Evolutionary conservation across 2,329 filamentous ascomycete species (phyloP).

Genomic region (Fusarium sublunatum): DNA sequence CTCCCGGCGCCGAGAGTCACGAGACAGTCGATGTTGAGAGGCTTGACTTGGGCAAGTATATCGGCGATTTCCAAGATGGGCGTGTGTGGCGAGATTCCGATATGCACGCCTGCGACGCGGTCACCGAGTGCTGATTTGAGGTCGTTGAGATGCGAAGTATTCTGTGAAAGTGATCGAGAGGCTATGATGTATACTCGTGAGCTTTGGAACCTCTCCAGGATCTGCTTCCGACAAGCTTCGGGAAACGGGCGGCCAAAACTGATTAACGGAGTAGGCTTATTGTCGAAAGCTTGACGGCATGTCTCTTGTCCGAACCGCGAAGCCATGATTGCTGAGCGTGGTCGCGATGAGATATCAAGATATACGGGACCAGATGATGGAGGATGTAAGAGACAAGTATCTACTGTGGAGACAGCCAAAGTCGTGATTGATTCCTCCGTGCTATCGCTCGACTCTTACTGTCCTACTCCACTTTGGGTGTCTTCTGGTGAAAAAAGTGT

Average conservation of each 20-base stretch:
- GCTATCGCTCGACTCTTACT: too few relatives aligned
- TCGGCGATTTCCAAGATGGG: constrained; percentile 13
- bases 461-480: not conserved
- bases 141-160: not conserved
- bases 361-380: not conserved
- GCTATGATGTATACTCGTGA: constrained; percentile 6
- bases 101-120: not conserved
- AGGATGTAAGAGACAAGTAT: not conserved
- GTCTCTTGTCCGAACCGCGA: constrained; percentile 5
- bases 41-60: constrained; percentile 8
- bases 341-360: not conserved
- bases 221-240: constrained; percentile 2
- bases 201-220: not conserved
- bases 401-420: not conserved
- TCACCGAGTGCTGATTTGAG: not conserved
- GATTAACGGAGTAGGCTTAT: not conserved
- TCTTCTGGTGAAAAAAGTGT: too few relatives aligned
- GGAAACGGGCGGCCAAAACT: constrained; percentile 8
- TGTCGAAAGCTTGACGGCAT: constrained; percentile 2
- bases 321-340: not conserved
- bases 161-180: constrained; percentile 3
- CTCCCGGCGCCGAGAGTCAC: constrained; percentile 22
- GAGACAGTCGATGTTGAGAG: constrained; percentile 16
- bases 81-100: constrained; percentile 22
- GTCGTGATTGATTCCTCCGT: not conserved